A percentile compares a stretch with the other conserved stretches of the same genome.
phyloP scores from a whole-genome alignment of 371 early-diverging fungal species.

The Mortierella sp. region DNA sequence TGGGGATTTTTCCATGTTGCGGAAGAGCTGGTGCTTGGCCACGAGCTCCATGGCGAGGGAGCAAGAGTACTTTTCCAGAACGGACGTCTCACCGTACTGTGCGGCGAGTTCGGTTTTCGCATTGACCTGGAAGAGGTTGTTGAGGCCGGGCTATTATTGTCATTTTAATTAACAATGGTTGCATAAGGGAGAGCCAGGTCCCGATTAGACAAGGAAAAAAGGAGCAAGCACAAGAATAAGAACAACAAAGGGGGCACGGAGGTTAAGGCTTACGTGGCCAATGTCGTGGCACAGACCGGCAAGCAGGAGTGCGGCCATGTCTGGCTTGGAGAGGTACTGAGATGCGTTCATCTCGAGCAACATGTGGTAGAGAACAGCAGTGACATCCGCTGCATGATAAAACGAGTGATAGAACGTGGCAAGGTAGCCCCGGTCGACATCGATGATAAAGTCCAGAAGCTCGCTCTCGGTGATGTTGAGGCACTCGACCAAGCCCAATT shows the following conservation, averaged over 20 bases:
- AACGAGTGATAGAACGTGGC: constrained; percentile 91
- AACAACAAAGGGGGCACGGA: no score
- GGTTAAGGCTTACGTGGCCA: constrained; percentile 82
- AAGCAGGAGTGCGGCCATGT: constrained; percentile 80
- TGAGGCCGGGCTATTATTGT: constrained; percentile 92
- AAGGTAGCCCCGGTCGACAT: constrained; percentile 82
- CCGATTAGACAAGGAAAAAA: no score
- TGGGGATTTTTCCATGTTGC: constrained; percentile 52
- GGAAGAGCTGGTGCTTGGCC: constrained; percentile 73
- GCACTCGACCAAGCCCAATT: constrained; percentile 66
- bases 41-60: constrained; percentile 77
- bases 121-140: constrained; percentile 91
- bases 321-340: constrained; percentile 72
- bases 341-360: constrained; percentile 70
- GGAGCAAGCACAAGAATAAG: no score
- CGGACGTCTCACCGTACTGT: constrained; percentile 79
- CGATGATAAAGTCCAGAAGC: constrained; percentile 84
- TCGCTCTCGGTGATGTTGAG: constrained; percentile 67
- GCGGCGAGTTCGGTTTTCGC: constrained; percentile 79
- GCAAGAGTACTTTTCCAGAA: constrained; percentile 89
- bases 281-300: constrained; percentile 92
- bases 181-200: no score
- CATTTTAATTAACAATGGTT: no score
- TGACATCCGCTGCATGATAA: constrained; percentile 90
- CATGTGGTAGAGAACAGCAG: constrained; percentile 81